Evolutionary conservation across 768 basidiomycete species (phyloP).

Genomic region (Trametes elegans): DNA sequence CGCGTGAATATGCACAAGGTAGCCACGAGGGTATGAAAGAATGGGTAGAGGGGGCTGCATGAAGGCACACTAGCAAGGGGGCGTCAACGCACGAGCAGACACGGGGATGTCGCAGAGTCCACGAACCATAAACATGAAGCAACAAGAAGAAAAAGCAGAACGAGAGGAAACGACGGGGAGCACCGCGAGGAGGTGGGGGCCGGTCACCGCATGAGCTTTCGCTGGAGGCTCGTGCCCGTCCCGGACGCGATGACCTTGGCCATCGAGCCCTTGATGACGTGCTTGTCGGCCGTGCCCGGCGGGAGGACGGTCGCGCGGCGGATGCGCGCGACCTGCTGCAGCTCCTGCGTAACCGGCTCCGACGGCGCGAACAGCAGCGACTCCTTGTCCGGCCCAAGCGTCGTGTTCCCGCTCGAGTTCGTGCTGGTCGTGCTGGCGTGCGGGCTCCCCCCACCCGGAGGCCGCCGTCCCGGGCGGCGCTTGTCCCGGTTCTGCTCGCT

Average conservation of each 20-base stretch:
- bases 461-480: slow-evolving; percentile 9
- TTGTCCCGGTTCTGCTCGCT: slow-evolving; percentile 13
- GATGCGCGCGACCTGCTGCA: slow-evolving; percentile 39
- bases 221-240: slow-evolving; percentile 9
- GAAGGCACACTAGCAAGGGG: too few relatives aligned
- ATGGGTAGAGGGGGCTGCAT: background rate
- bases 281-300: slow-evolving; percentile 43
- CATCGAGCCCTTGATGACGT: slow-evolving; percentile 54
- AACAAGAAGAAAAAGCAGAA: background rate
- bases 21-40: too few relatives aligned
- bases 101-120: too few relatives aligned
- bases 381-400: background rate
- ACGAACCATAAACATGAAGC: too few relatives aligned
- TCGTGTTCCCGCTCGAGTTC: background rate
- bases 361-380: slow-evolving; percentile 28
- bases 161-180: background rate
- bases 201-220: slow-evolving; percentile 10
- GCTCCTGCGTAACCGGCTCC: slow-evolving; percentile 38
- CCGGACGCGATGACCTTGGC: slow-evolving; percentile 43
- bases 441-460: background rate
- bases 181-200: background rate
- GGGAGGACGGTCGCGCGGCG: slow-evolving; percentile 39
- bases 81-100: too few relatives aligned
- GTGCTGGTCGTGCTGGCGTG: background rate
- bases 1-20: too few relatives aligned